A percentile compares a stretch with the other conserved stretches of the same genome.
Conservation (phyloP, 257 asterid species). For the Echium plantagineum region DNA sequence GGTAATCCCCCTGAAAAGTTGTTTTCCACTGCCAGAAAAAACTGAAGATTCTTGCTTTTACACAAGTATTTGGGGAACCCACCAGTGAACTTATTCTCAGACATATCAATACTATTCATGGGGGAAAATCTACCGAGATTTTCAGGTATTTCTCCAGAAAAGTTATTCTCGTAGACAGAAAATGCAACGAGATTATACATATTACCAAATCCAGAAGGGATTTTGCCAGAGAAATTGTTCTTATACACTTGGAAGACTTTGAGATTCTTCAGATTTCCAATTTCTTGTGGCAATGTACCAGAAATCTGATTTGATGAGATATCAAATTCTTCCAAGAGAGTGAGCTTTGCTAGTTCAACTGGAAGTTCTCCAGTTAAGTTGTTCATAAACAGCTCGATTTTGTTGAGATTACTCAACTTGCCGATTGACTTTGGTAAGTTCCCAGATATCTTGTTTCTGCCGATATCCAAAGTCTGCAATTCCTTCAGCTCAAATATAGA, state of each 20-base stretch:
- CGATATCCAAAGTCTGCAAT: constrained; percentile 63
- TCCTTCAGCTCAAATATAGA: constrained; percentile 51
- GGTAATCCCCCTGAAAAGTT: constrained; percentile 65
- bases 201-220: constrained; percentile 73
- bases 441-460: constrained; percentile 60
- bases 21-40: constrained; percentile 64
- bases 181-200: constrained; percentile 46
- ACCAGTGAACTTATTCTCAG: constrained; percentile 80
- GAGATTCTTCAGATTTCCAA: constrained; percentile 50
- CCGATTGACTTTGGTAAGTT: constrained; percentile 40
- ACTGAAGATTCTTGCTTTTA: constrained; percentile 44
- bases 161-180: constrained; percentile 53
- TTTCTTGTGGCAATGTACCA: constrained; percentile 46
- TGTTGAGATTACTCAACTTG: constrained; percentile 48
- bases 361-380: constrained; percentile 75
- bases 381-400: constrained; percentile 65
- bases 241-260: constrained; percentile 53
- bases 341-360: constrained; percentile 41
- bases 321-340: constrained; percentile 65
- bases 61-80: constrained; percentile 67
- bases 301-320: constrained; percentile 60
- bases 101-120: constrained; percentile 58
- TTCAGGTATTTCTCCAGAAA: constrained; percentile 63
- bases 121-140: constrained; percentile 71
- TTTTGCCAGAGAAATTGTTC: constrained; percentile 74